phyloP scores from a whole-genome alignment of 2,329 filamentous ascomycete species.

The Xylariaceae sp. region DNA sequence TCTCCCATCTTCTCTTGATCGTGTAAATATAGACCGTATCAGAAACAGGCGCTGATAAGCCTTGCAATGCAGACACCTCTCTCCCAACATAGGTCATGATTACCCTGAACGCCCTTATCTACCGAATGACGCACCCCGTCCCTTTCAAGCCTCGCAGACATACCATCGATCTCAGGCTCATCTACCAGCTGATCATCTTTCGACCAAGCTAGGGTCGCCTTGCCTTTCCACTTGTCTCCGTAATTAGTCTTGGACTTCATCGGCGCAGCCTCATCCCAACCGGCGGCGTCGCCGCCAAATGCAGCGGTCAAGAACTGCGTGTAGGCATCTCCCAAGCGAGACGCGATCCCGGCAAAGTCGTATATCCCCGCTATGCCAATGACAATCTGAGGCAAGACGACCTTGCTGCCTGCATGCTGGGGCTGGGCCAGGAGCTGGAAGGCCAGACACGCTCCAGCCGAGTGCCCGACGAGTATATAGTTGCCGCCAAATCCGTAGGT shows the following conservation, averaged over 20 bases:
- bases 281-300: conserved; percentile 50
- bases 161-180: conserved; percentile 53
- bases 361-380: conserved; percentile 64
- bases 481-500: conserved; percentile 36
- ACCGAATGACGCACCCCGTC: conserved; percentile 30
- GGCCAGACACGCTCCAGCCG: conserved; percentile 59
- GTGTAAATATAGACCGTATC: no score
- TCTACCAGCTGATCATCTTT: conserved; percentile 47
- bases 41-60: conserved; percentile 28
- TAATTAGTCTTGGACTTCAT: conserved; percentile 39
- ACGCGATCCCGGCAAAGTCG: conserved; percentile 52
- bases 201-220: conserved; percentile 38
- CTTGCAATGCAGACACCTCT: conserved; percentile 53
- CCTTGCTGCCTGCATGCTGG: conserved; percentile 6
- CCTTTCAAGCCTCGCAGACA: conserved; percentile 45
- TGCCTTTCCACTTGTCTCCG: conserved; percentile 35
- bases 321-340: conserved; percentile 46
- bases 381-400: conserved; percentile 45
- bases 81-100: conserved; percentile 62
- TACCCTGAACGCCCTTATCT: conserved; percentile 46
- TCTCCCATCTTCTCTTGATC: no score
- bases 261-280: conserved; percentile 56
- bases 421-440: conserved; percentile 46
- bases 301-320: conserved; percentile 52
- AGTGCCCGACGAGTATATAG: conserved; percentile 59